Conservation (phyloP, 2,329 filamentous ascomycete genomes). For the Conoideocrella luteorostrata region DNA sequence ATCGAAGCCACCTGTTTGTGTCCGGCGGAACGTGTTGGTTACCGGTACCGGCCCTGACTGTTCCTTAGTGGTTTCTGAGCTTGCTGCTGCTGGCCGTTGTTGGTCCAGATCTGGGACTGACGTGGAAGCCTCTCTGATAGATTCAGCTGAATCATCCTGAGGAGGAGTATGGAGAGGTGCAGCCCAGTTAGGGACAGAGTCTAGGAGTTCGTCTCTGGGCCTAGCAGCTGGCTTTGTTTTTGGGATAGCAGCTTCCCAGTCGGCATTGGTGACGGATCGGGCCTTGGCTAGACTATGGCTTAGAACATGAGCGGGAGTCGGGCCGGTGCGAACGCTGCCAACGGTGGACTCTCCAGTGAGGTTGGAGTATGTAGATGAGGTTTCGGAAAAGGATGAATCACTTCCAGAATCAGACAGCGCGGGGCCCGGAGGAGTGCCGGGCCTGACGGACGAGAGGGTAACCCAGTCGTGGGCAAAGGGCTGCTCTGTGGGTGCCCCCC, state of each 20-base stretch:
- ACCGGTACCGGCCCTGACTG: no score
- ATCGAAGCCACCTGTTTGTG: not conserved
- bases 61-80: no score
- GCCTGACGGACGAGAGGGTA: slow-evolving; percentile 9
- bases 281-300: not conserved
- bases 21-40: not conserved
- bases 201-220: not conserved
- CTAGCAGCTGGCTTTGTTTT: not conserved
- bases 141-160: no score
- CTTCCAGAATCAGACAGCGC: slow-evolving; percentile 10
- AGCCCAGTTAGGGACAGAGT: not conserved
- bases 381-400: slow-evolving; percentile 12
- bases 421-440: slow-evolving; percentile 4
- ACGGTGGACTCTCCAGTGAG: slow-evolving; percentile 10
- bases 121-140: no score
- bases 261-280: not conserved
- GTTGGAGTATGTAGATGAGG: slow-evolving; percentile 8
- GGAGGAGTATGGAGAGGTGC: not conserved
- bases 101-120: no score
- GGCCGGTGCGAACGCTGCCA: slow-evolving; percentile 4
- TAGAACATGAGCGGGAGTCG: not conserved
- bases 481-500: slow-evolving; percentile 1
- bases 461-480: slow-evolving; percentile 9
- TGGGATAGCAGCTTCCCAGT: not conserved
- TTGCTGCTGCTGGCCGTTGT: not conserved